phyloP scores from a whole-genome alignment of 2,329 filamentous ascomycete genomes.

The Aspergillus sp. region DNA sequence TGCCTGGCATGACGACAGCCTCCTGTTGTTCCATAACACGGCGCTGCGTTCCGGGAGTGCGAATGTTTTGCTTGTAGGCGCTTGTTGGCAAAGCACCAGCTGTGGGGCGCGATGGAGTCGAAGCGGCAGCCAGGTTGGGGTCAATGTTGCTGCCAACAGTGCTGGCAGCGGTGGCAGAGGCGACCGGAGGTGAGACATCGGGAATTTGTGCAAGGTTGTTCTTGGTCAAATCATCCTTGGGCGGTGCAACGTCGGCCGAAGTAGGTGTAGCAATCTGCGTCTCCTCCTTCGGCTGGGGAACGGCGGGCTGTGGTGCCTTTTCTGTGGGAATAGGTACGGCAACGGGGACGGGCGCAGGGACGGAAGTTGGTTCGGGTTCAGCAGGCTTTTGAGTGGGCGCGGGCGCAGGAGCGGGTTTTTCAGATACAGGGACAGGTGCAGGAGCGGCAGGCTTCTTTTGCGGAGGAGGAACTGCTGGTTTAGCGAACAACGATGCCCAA shows the following conservation, averaged over 20 bases:
- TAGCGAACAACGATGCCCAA: conserved; percentile 76
- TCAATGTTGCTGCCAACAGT: conserved; percentile 86
- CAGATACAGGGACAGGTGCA: conserved; percentile 26
- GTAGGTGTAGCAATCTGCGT: conserved; percentile 38
- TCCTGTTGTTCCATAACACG: conserved; percentile 93
- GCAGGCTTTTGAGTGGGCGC: conserved; percentile 10
- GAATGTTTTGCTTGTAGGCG: conserved; percentile 71
- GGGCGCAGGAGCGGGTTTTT: conserved; percentile 20
- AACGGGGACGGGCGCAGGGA: conserved; percentile 40
- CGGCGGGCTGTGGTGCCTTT: conserved; percentile 33
- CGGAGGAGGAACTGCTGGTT: conserved; percentile 55
- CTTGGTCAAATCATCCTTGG: conserved; percentile 82
- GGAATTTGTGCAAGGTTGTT: conserved; percentile 89
- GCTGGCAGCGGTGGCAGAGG: conserved; percentile 82
- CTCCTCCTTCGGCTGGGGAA: conserved; percentile 36
- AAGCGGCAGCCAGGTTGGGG: conserved; percentile 56
- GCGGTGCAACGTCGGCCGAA: conserved; percentile 57
- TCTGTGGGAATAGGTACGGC: conserved; percentile 34
- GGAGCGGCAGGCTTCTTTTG: conserved; percentile 50
- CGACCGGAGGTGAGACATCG: conserved; percentile 73
- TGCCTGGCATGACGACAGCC: conserved; percentile 96
- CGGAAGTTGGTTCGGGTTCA: conserved; percentile 23
- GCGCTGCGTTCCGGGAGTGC: conserved; percentile 78
- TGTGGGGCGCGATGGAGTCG: conserved; percentile 56
- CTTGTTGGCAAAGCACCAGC: conserved; percentile 76